Conservation (phyloP, 192 early-diverging fungal genomes). For the Coemansia sp. region DNA sequence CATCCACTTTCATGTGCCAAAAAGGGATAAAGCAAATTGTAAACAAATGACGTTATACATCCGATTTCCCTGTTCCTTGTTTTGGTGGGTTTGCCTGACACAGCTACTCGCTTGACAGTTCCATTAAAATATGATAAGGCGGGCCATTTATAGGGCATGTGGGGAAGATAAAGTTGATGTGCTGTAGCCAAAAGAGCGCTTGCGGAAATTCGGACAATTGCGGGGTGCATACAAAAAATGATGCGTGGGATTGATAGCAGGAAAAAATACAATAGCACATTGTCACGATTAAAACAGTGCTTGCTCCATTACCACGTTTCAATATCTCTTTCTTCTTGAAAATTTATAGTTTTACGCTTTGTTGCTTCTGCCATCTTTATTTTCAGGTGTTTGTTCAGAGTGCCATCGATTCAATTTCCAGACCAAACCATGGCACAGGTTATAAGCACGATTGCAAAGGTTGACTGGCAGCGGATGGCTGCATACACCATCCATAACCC, state of each 20-base stretch:
- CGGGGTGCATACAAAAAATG: neutral
- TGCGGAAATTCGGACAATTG: neutral
- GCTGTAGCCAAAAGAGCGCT: too few relatives aligned
- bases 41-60: too few relatives aligned
- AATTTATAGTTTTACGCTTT: neutral
- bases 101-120: too few relatives aligned
- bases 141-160: too few relatives aligned
- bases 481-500: slow-evolving; percentile 37
- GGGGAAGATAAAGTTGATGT: too few relatives aligned
- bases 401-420: too few relatives aligned
- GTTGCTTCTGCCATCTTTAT: neutral
- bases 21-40: too few relatives aligned
- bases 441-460: slow-evolving; percentile 45
- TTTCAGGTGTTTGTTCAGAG: neutral
- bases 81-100: too few relatives aligned
- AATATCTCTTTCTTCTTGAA: neutral
- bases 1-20: neutral
- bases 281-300: neutral
- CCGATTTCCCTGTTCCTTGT: too few relatives aligned
- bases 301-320: neutral
- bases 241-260: too few relatives aligned
- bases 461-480: slow-evolving; percentile 48
- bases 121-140: too few relatives aligned
- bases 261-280: neutral
- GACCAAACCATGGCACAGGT: slow-evolving; percentile 30